Evolutionary conservation across 1,284 basidiomycete genomes (phyloP).

Genomic region (Rhizoctonia solani): DNA sequence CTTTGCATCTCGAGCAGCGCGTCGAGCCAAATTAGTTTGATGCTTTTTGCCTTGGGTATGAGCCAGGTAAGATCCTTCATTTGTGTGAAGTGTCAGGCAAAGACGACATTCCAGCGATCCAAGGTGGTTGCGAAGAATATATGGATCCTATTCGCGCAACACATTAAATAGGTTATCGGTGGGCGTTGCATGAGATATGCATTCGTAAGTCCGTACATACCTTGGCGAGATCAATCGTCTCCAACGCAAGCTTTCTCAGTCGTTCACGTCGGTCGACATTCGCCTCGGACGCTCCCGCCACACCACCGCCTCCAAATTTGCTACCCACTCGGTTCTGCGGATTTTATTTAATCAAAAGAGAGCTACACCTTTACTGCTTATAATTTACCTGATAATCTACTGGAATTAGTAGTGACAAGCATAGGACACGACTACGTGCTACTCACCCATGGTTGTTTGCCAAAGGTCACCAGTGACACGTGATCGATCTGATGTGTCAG

Average conservation of each 20-base stretch:
- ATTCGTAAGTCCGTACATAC: constrained; percentile 49
- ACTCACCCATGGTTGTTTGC: constrained; percentile 31
- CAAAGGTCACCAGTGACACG: not conserved
- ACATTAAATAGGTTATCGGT: not conserved
- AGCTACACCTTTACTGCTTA: not conserved
- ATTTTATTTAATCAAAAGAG: not conserved
- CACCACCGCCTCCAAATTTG: constrained; percentile 94
- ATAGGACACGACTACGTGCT: not conserved
- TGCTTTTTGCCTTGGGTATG: constrained; percentile 99
- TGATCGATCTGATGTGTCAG: not conserved
- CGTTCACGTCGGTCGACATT: constrained; percentile 96
- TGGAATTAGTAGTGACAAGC: not conserved
- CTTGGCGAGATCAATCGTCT: constrained; percentile 96
- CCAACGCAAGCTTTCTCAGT: constrained; percentile 90
- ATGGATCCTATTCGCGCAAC: constrained; percentile 75
- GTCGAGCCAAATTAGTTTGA: constrained; percentile 95
- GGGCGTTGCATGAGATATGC: not conserved
- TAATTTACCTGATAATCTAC: constrained; percentile 47
- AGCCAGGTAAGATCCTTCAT: constrained; percentile 98
- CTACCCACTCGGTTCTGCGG: constrained; percentile 88
- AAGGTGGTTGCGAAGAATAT: constrained; percentile 97
- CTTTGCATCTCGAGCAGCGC: constrained; percentile 94
- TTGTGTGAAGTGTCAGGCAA: constrained; percentile 96
- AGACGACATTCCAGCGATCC: constrained; percentile 97
- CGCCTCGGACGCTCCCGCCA: constrained; percentile 87